Evolutionary conservation across 805 yeast species (phyloP), one percentile per base, ranked within the genome.

Genomic region (Candida germanica): DNA sequence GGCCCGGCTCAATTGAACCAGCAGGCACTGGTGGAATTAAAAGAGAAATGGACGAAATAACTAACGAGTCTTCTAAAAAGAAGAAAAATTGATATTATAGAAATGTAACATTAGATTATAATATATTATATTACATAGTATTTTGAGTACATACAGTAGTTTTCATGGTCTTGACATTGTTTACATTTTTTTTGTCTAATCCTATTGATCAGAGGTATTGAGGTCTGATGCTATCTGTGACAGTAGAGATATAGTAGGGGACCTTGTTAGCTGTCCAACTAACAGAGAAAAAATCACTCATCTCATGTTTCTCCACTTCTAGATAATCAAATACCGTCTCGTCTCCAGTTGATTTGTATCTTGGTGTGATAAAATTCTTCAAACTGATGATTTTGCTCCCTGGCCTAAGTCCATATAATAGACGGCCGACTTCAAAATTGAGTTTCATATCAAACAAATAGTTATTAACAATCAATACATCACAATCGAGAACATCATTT

Each of bases 211-310:
- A 42, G 19, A 58, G 46, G 37, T 62, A 66, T 36, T 66, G 69
- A 3, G 58, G 54, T 28, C 58, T 47, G 3, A 73, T 58, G 4
- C 51, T 50, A 2, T 59, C 61, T 47, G 71, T 65, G 4, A 86
- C 85, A 7, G 87, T 80, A 11, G 93, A 77, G 6, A 89, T 76
- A 56, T 75, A 89, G 58, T 85, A 88, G 7, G 77, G 79, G 1
- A 85, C 86, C 36, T 87, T 87, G 31, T 84, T 87, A 5, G 81
- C 79, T 0, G 96, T 87, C 97, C 97, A 88, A 31, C 94, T 83
- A 6, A 89, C 96, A 28, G 88, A 77, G 37, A 80, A 77, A 36
- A 75, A 73, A 12, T 75, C 80, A 46, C 87, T 81, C 51, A 74
- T 73, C 43, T 66, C 77, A 36, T 58, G 67, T 47, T 75, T 77